phyloP scores from a whole-genome alignment of 805 yeast genomes.

The Candida multigemmis region DNA sequence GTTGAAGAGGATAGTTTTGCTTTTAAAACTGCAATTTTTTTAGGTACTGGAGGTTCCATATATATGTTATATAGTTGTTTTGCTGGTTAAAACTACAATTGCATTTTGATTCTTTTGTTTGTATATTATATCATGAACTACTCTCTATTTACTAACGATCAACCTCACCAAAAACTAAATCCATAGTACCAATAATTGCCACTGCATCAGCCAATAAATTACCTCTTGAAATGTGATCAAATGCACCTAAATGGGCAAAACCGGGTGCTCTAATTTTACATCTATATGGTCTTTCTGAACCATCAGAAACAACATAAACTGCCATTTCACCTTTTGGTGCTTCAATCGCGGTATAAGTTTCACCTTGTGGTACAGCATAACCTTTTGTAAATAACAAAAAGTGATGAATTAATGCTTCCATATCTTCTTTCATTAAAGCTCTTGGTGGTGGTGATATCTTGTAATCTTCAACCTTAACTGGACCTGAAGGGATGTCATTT shows the following conservation, averaged over 20 bases:
- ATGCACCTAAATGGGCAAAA: slow-evolving; percentile 82
- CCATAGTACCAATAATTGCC: slow-evolving; percentile 93
- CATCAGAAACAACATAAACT: slow-evolving; percentile 81
- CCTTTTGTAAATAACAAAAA: slow-evolving; percentile 84
- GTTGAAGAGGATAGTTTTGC: slow-evolving; percentile 10
- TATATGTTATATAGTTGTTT: slow-evolving; percentile 21
- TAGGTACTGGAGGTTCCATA: slow-evolving; percentile 23
- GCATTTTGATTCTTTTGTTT: slow-evolving; percentile 1
- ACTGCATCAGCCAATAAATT: slow-evolving; percentile 87
- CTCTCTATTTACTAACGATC: slow-evolving; percentile 52
- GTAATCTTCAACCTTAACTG: slow-evolving; percentile 84
- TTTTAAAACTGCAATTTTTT: slow-evolving; percentile 13
- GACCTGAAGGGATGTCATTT: slow-evolving; percentile 88
- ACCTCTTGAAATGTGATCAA: slow-evolving; percentile 80
- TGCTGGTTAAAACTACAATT: too few relatives aligned
- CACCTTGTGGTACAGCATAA: slow-evolving; percentile 82
- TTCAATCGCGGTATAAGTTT: slow-evolving; percentile 84
- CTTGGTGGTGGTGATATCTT: slow-evolving; percentile 81
- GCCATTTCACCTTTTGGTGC: slow-evolving; percentile 97
- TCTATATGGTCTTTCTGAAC: slow-evolving; percentile 83
- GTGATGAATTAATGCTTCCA: slow-evolving; percentile 89
- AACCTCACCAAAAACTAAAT: slow-evolving; percentile 89
- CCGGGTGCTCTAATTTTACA: slow-evolving; percentile 95
- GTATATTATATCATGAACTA: slow-evolving; percentile 1
- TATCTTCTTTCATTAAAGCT: slow-evolving; percentile 76